These are phyloP conservation scores for Diplodia intermedia DNA, from an alignment of 2,329 filamentous ascomycete genomes.

Conservation along the genomic window DNA sequence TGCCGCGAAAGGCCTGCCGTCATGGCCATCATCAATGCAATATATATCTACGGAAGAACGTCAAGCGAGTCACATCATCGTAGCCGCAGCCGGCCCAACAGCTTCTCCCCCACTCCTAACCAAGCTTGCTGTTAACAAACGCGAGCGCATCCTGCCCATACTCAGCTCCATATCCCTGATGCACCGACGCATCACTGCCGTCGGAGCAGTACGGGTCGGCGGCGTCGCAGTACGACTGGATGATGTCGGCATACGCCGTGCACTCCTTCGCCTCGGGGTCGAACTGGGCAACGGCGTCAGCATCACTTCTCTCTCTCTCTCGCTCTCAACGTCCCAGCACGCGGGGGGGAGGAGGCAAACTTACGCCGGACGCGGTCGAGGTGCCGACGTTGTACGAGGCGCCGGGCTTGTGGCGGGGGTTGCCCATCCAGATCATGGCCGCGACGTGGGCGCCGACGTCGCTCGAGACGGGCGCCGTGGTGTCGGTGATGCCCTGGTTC, in stretches of 20 bases:
- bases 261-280: background rate
- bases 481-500: conserved; percentile 7
- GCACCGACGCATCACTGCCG: conserved; percentile 1
- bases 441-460: conserved; percentile 36
- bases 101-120: background rate
- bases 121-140: conserved; percentile 65
- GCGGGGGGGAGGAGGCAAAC: background rate
- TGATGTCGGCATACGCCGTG: conserved; percentile 12
- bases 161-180: conserved; percentile 15
- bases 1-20: background rate
- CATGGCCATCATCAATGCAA: background rate
- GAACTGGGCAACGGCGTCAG: background rate
- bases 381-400: conserved; percentile 26
- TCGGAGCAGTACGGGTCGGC: conserved; percentile 16
- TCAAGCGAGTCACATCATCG: background rate
- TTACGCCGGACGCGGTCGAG: conserved; percentile 39
- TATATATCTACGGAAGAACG: background rate
- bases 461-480: background rate
- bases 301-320: background rate
- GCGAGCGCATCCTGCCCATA: conserved; percentile 59
- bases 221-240: conserved; percentile 24
- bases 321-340: background rate
- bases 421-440: conserved; percentile 25
- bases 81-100: background rate
- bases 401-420: conserved; percentile 21